Base-by-base conservation (phyloP, 495 filamentous ascomycete genomes). In the Parmelia sp. region DNA sequence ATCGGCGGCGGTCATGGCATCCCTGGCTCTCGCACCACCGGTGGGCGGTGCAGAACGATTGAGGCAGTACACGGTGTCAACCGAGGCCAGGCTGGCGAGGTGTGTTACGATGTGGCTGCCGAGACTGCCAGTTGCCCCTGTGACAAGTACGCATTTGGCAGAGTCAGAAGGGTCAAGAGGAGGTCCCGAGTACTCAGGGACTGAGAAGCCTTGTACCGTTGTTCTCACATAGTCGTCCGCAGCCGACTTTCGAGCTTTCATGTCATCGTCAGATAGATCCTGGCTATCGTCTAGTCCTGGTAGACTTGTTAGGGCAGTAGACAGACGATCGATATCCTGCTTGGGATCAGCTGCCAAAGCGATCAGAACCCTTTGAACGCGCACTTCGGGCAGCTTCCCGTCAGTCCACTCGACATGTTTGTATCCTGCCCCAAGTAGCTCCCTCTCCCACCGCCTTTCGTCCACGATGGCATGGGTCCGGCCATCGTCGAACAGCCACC, bases 401-500 rank as follows among this genome's bases (percentile, higher is more conserved):
- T 80, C 80, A 0, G 75, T 82, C 79, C 78, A 83, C 21, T 80
- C 79, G 6, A 83, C 77, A 66, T 79, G 73, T 14, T 73, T 73
- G 66, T 70, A 84, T 0, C 81, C 82, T 1, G 63, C 75, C 2
- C 68, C 44, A 23, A 74, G 71, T 8, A 84, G 63, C 17, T 71
- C 71, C 0, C 45, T 47, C 37, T 79, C 70, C 81, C 80, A 84
- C 0, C 53, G 40, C 1, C 42, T 17, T 33, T 73, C 66, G 27
- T 65, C 49, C 0, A 72, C 68, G 7, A 83, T 57, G 0, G 78
- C 79, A 68, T 84, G 80, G 4, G 36, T 53, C 1, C 81, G 77
- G 3, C 82, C 80, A 66, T 84, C 81, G 8, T 75, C 74, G 31
- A 79, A 79, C 21, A 79, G 71, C 81, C 80, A 83, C 82, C 81